Percentiles rank a stretch among this genome's conserved stretches.
Conservation (phyloP, 805 yeast species). For the Metschnikowia kofuensis region DNA sequence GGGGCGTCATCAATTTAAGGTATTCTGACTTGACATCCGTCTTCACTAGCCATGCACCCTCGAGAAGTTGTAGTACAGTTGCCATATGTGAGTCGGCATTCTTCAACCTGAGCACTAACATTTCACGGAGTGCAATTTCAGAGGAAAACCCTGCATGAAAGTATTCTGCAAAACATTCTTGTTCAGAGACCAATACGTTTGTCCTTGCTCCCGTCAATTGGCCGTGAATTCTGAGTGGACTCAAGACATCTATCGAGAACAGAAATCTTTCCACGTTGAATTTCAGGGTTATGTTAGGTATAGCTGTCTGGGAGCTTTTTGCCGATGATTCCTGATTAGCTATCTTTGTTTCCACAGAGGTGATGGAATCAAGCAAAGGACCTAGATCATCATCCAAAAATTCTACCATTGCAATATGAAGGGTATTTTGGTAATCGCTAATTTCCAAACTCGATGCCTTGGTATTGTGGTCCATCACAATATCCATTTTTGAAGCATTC, state of each 20-base stretch:
- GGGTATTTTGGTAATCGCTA: conserved; percentile 4
- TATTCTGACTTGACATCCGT: conserved; percentile 26
- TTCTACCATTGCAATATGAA: background rate
- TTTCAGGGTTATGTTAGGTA: conserved; percentile 6
- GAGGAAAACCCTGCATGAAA: conserved; percentile 15
- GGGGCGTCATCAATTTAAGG: conserved; percentile 28
- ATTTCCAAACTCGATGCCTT: conserved; percentile 7
- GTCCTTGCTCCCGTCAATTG: conserved; percentile 1
- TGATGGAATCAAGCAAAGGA: background rate
- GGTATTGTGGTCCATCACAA: conserved; percentile 3
- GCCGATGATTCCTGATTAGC: no score
- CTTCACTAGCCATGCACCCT: conserved; percentile 14
- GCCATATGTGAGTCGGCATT: conserved; percentile 24
- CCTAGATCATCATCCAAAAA: conserved; percentile 1
- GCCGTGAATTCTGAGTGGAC: conserved; percentile 11
- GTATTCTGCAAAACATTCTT: conserved; percentile 1
- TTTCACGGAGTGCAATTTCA: conserved; percentile 15
- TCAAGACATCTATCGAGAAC: conserved; percentile 6
- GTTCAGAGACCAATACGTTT: background rate
- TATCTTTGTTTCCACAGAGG: background rate
- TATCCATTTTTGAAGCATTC: background rate
- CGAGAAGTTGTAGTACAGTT: conserved; percentile 12
- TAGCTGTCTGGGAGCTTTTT: background rate
- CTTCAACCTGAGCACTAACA: conserved; percentile 23
- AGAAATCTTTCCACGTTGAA: background rate